Base-by-base conservation (phyloP, 2,329 filamentous ascomycete species). In the Akanthomyces dipterigenus region DNA sequence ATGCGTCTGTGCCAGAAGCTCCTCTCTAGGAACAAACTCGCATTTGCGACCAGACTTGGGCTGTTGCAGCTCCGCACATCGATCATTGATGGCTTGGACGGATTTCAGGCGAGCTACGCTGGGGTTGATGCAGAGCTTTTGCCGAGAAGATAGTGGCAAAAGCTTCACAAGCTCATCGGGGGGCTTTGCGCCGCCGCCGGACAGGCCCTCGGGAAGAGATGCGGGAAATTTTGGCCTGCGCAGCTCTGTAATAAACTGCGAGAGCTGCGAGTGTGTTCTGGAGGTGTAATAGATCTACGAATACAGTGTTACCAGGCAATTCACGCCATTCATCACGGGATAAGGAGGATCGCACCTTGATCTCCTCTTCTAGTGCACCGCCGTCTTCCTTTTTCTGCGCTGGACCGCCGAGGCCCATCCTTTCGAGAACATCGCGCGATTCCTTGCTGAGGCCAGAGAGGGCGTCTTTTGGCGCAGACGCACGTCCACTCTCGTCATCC, bases 51-150 rank as follows among this genome's bases (percentile, higher is more conserved):
- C 65, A 0, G 72, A 72, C 55, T 75, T 76, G 0, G 89, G 78
- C 71, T 96, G 88, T 70, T 99, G 95, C 26, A 99, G 78, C 69
- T 99, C 95, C 7, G 93, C 79, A 69, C 95, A 99, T 14, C 88
- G 84, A 71, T 99, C 95, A 69, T 98, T 99, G 75, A 99, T 96
- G 6, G 91, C 91, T 0, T 89, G 87, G 1, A 88, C 79, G 0
- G 84, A 84, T 46, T 83, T 82, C 2, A 98, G 83, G 14, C 83
- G 85, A 26, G 83, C 81, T 1, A 99, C 93, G 34, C 87, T 83
- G 0, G 89, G 84, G 67, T 99, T 97, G 74, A 99, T 96, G 73
- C 95, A 99, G 9, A 88, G 80, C 62, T 91, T 90, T 70, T 96
- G 95, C 5, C 93, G 84, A 0, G 93, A 96, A 0, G 92, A 93